These are phyloP conservation scores for Alloteropsis angusta DNA, from an alignment of 202 grass and related monocot species.

Conservation along the genomic window DNA sequence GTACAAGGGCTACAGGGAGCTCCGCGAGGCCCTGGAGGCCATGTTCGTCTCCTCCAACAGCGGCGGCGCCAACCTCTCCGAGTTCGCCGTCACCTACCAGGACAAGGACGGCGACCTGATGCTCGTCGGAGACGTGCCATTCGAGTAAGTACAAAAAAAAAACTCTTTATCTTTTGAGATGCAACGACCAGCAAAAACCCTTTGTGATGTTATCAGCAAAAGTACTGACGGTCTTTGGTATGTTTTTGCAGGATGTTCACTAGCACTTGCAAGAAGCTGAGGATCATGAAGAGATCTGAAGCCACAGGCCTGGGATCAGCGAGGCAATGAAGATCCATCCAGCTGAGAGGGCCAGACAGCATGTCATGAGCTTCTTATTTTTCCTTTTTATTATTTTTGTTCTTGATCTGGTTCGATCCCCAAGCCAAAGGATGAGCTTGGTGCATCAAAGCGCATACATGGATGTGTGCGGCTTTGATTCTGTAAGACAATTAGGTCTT, in stretches of 20 bases:
- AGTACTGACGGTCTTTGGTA: neutral
- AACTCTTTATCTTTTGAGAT: neutral
- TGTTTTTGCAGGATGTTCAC: conserved; percentile 67
- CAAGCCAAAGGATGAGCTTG: conserved; percentile 49
- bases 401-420: conserved; percentile 12
- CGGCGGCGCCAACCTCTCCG: conserved; percentile 17
- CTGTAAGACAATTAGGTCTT: conserved; percentile 43
- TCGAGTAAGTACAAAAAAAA: conserved; percentile 41
- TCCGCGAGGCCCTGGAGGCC: conserved; percentile 65
- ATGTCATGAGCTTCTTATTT: neutral
- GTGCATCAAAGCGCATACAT: conserved; percentile 25
- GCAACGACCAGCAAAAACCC: too few species aligned
- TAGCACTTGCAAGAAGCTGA: conserved; percentile 76
- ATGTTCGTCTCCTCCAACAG: conserved; percentile 75
- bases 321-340: conserved; percentile 12
- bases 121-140: conserved; percentile 94
- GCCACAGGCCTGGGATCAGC: conserved; percentile 53
- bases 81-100: conserved; percentile 86
- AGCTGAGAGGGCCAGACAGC: conserved; percentile 3
- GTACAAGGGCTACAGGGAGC: conserved; percentile 81
- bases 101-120: conserved; percentile 96
- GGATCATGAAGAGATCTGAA: conserved; percentile 91
- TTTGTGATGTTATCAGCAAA: neutral
- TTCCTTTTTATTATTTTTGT: conserved; percentile 23
- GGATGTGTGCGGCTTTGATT: conserved; percentile 43